A percentile compares a stretch with the other conserved stretches of the same genome.
These are phyloP conservation scores for Penstemon barbatus DNA, from an alignment of 257 asterid genomes.

Conservation along the genomic window DNA sequence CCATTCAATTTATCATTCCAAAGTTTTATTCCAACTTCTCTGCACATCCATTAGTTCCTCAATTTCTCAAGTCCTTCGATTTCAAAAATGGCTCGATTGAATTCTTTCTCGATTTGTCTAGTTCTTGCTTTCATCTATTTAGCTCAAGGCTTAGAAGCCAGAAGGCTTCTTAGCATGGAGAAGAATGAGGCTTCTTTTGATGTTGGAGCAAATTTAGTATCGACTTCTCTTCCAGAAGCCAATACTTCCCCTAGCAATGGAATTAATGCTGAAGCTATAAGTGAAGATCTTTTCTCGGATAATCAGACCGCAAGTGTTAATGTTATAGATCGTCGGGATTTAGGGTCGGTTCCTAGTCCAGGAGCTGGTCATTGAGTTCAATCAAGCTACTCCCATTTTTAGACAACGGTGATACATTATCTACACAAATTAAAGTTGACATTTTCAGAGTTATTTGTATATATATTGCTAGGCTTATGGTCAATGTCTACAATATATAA, in stretches of 20 bases:
- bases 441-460: not conserved
- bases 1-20: constrained; percentile 13
- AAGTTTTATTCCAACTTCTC: not conserved
- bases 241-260: not conserved
- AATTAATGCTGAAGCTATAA: not conserved
- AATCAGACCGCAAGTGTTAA: not conserved
- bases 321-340: not conserved
- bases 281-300: not conserved
- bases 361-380: constrained; percentile 27
- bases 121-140: constrained; percentile 18
- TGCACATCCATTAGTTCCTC: not conserved
- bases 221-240: constrained; percentile 1
- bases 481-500: not conserved
- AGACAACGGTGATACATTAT: not conserved
- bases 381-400: not conserved
- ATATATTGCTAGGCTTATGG: not conserved
- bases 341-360: constrained; percentile 35
- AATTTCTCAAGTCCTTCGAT: not conserved
- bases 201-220: not conserved
- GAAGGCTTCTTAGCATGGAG: constrained; percentile 3
- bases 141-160: constrained; percentile 18
- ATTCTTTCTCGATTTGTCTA: not conserved
- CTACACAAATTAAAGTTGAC: not conserved
- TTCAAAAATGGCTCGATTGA: constrained; percentile 8
- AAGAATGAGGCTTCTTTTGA: not conserved